Base-by-base conservation (phyloP, 2,329 filamentous ascomycete species). In the Sporothrix inflata region DNA sequence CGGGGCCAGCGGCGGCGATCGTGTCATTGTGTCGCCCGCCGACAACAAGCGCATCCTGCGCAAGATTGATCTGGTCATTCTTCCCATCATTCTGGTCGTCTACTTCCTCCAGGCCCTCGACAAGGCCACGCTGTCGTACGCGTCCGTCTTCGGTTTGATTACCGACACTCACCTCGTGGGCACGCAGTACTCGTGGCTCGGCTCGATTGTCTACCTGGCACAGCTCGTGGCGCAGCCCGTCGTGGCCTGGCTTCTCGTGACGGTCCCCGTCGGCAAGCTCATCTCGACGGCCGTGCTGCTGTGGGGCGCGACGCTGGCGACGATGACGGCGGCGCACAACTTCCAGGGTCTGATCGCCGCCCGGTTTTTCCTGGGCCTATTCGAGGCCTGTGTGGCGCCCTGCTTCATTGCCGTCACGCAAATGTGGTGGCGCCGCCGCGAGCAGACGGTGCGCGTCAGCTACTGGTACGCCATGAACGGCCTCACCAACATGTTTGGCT, bases 381-480 rank as follows among this genome's bases (percentile, higher is more conserved):
- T 83, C 70, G 75, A 77, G 73, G 73, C 80, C 8, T 77, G 78
- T 8, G 81, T 84, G 30, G 79, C 83, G 12, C 87, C 87, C 0
- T 84, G 84, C 24, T 89, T 88, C 74, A 81, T 88, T 19, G 85
- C 86, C 21, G 86, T 89, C 45, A 88, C 87, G 0, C 84, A 86
- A 71, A 89, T 89, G 86, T 90, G 88, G 88, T 90, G 86, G 82
- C 83, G 86, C 55, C 83, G 87, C 69, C 82, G 84, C 72, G 88
- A 90, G 75, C 88, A 90, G 77, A 88, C 88, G 0, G 78, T 86
- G 67, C 80, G 88, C 3, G 86, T 87, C 14, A 85, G 85, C 9
- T 83, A 84, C 1, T 90, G 88, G 88, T 89, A 89, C 75, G 85
- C 84, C 24, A 90, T 89, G 85, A 87, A 89, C 70, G 88, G 88